Base-by-base conservation (phyloP, 2,329 filamentous ascomycete species). In the Endothia cerciana region DNA sequence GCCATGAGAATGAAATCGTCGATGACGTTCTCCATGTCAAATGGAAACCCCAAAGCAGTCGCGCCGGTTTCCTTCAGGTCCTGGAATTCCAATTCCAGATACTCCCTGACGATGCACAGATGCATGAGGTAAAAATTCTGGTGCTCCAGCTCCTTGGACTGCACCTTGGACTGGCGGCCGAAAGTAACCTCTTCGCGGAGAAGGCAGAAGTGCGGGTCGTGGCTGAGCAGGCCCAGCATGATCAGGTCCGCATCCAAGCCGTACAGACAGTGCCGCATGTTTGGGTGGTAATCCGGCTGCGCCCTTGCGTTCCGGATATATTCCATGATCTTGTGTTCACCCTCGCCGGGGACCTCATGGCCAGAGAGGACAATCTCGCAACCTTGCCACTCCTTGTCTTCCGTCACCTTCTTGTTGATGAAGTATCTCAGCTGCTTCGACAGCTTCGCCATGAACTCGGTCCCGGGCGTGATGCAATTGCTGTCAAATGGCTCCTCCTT, bases 241-340 rank as follows among this genome's bases (percentile, higher is more conserved):
- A 99, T 99, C 70, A 99, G 82, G 82, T 99, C 95, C 55, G 95
- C 95, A 80, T 99, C 95, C 60, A 99, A 86, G 30, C 96, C 96
- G 79, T 99, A 99, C 69, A 99, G 84, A 79, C 96, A 99, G 79
- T 99, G 95, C 65, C 95, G 92, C 69, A 97, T 88, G 74, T 99
- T 98, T 60, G 92, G 87, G 77, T 97, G 90, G 78, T 99, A 99
- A 69, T 90, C 88, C 2, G 92, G 92, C 78, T 99, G 95, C 59
- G 94, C 93, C 83, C 98, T 98, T 69, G 95, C 92, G 78, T 96
- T 92, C 72, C 95, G 91, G 78, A 99, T 99, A 79, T 99, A 99
- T 79, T 99, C 96, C 95, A 99, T 99, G 79, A 99, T 97, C 82
- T 99, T 99, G 83, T 99, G 95, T 79, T 99, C 95, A 73, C 95